Base-by-base conservation (phyloP, 345 rosid genomes). In the Ceriops decandra region DNA sequence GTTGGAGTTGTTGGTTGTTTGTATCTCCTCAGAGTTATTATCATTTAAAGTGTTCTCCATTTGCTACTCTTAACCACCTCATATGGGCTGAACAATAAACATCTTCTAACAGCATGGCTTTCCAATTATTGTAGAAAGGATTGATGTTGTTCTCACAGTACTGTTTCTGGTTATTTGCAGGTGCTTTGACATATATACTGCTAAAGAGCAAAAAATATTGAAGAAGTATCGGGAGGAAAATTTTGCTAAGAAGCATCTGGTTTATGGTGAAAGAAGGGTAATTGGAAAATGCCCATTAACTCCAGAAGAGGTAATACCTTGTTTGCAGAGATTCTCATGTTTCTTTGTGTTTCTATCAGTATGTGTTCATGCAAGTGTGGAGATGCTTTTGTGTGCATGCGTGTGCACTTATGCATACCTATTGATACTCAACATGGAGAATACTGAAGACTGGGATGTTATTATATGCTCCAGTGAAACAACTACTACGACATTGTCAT, bases 271-370 rank as follows among this genome's bases (percentile, higher is more conserved):
- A 86, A 85, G 96, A 76, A 83, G 97, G 70, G 95, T 90, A 63
- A 91, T 89, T 19, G 97, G 99, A 46, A 93, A 91, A 77, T 89
- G 93, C 64, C 97, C 96, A 53, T 76, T 95, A 68, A 88, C 95
- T 72, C 99, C 96, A 63, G 96, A 88, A 85, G 96, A 91, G 96
- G 97, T 91, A 52, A 64, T 57, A 30, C 42, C 58, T 26, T 77
- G 52, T 31, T 60, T 27, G 38, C 33, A 17, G 7, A 31, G 20
- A 57, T 22, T 56, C 22, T 6, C 4, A 1, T 22, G 76, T 9
- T 59, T 42, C 52, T 59, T 71, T 51, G 66, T 28, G 59, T 52
- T 20, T 19, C 22, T 62, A 46, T 20, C 0, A 22, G 26, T 57
- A 24, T 5, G 16, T 22, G 17, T 11, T 49, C 31, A 24, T 54